These are phyloP conservation scores for Paramecium biaurelia DNA, from an alignment of 73 alveolate genomes.

Conservation along the genomic window DNA sequence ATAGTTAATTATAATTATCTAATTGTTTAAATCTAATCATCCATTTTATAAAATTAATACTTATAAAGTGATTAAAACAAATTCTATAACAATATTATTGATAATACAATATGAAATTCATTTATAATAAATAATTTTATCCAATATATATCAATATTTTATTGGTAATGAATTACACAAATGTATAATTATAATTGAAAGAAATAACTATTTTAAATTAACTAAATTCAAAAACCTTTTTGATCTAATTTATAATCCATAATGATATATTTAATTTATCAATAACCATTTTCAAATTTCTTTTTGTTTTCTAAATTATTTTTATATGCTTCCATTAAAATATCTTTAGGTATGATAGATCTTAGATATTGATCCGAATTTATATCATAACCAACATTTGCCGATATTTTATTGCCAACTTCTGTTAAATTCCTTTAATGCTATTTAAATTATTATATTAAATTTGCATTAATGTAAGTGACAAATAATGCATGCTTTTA, in stretches of 20 bases:
- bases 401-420: not conserved
- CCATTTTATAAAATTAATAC: not conserved
- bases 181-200: no score
- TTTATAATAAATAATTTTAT: no score
- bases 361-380: not conserved
- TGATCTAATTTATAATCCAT: no score
- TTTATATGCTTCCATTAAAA: not conserved
- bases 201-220: no score
- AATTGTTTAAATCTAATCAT: not conserved
- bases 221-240: no score
- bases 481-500: not conserved
- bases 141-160: no score
- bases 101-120: no score
- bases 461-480: not conserved
- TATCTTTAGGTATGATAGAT: not conserved
- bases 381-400: not conserved
- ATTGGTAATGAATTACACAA: no score
- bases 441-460: not conserved
- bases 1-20: not conserved
- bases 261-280: no score
- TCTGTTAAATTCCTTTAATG: not conserved
- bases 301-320: not conserved
- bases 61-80: not conserved
- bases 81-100: not conserved
- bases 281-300: no score